Evolutionary conservation across 805 yeast genomes (phyloP).

Genomic region (Candida nanaspora): DNA sequence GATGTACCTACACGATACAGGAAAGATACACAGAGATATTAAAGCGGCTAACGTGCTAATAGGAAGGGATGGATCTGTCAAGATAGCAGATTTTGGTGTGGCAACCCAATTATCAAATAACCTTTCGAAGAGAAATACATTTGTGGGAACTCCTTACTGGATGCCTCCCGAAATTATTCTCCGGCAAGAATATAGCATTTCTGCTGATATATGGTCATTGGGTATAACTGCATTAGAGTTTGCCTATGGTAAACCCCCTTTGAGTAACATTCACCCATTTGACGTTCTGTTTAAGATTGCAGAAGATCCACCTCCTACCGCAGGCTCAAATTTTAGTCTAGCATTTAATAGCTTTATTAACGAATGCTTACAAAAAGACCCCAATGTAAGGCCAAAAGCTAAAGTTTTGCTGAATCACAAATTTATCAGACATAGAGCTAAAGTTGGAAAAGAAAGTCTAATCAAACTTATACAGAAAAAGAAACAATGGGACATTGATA

Average conservation of each 20-base stretch:
- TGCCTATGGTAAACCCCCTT: constrained; percentile 67
- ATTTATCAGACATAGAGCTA: constrained; percentile 41
- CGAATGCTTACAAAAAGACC: constrained; percentile 66
- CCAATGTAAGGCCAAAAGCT: constrained; percentile 60
- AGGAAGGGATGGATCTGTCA: constrained; percentile 65
- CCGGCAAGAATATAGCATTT: constrained; percentile 51
- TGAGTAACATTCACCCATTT: constrained; percentile 47
- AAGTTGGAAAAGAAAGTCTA: constrained; percentile 22
- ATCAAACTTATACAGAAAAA: constrained; percentile 35
- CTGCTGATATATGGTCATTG: constrained; percentile 75
- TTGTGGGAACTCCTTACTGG: constrained; percentile 60
- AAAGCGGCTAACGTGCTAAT: constrained; percentile 87
- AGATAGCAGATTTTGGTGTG: constrained; percentile 93
- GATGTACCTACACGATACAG: constrained; percentile 57
- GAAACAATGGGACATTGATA: constrained; percentile 33
- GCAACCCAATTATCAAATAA: constrained; percentile 69
- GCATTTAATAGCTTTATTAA: constrained; percentile 62
- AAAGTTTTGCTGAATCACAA: constrained; percentile 53
- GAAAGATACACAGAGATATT: constrained; percentile 86
- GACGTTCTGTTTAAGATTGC: constrained; percentile 47
- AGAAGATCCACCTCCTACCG: constrained; percentile 37
- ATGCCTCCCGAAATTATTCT: constrained; percentile 57
- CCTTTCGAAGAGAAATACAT: constrained; percentile 41
- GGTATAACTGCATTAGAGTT: constrained; percentile 75
- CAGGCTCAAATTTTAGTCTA: constrained; percentile 24